Percentiles rank a stretch among this genome's conserved stretches.
phyloP scores from a whole-genome alignment of 176 grass and related monocot genomes.

The Musa schizocarpa region DNA sequence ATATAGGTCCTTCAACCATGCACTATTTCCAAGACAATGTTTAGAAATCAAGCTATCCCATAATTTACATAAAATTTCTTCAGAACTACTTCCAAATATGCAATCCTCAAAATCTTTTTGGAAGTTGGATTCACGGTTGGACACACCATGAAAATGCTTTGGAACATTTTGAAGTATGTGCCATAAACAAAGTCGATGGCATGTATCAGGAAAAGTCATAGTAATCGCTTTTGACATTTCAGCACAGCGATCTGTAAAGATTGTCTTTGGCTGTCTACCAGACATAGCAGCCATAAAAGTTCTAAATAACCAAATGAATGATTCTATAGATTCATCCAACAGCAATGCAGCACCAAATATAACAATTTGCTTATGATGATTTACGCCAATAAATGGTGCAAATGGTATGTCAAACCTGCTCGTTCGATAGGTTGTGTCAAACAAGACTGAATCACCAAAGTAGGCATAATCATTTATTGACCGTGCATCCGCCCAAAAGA shows the following conservation, averaged over 20 bases:
- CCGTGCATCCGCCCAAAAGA: conserved; percentile 32
- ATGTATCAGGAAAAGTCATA: conserved; percentile 19
- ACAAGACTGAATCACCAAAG: conserved; percentile 31
- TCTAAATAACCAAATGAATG: conserved; percentile 40
- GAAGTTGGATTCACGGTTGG: conserved; percentile 16
- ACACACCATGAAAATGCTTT: conserved; percentile 19
- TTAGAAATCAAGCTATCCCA: conserved; percentile 33
- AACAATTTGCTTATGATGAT: conserved; percentile 1
- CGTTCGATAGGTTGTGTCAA: conserved; percentile 29
- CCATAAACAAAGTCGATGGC: conserved; percentile 29
- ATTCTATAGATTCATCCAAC: conserved; percentile 25
- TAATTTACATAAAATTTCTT: conserved; percentile 27
- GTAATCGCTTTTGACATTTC: conserved; percentile 25
- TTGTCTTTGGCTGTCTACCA: conserved; percentile 33
- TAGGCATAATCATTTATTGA: conserved; percentile 31
- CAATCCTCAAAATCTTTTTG: conserved; percentile 37
- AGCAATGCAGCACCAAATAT: conserved; percentile 35
- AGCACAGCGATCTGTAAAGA: conserved; percentile 33
- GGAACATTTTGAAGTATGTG: conserved; percentile 27
- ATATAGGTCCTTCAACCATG: conserved; percentile 37
- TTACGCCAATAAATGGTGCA: conserved; percentile 36
- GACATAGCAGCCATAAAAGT: conserved; percentile 34
- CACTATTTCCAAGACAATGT: conserved; percentile 20
- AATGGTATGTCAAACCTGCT: conserved; percentile 34
- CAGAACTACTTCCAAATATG: conserved; percentile 25